Evolutionary conservation across 1,139 yeast species (phyloP).

Genomic region (Kurtzmaniella quercitrusa): DNA sequence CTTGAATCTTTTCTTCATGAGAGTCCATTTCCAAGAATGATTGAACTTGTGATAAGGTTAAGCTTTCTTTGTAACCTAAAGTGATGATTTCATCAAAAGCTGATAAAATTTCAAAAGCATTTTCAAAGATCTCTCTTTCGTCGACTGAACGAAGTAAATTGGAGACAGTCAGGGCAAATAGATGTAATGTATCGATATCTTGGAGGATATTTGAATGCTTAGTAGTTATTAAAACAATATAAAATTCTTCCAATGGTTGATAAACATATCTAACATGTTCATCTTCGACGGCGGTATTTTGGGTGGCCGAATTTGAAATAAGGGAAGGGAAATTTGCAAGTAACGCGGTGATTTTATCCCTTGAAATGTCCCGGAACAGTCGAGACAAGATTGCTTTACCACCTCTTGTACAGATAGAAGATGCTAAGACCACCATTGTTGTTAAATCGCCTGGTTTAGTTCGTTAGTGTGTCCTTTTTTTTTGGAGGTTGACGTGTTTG

Average conservation of each 20-base stretch:
- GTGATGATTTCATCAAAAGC: constrained; percentile 94
- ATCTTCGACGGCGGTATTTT: constrained; percentile 94
- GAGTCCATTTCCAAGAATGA: constrained; percentile 96
- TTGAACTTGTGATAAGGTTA: constrained; percentile 76
- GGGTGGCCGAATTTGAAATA: constrained; percentile 66
- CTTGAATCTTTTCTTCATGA: constrained; percentile 97
- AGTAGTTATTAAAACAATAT: constrained; percentile 87
- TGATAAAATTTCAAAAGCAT: constrained; percentile 82
- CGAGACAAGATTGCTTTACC: constrained; percentile 93
- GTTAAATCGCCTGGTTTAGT: background rate
- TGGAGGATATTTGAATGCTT: constrained; percentile 89
- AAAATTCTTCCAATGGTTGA: constrained; percentile 93
- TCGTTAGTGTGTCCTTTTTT: background rate
- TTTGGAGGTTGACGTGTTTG: constrained; percentile 3
- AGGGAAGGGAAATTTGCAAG: constrained; percentile 84
- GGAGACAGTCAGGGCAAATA: constrained; percentile 79
- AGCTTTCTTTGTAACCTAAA: constrained; percentile 86
- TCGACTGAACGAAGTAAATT: constrained; percentile 69
- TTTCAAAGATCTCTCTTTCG: constrained; percentile 78
- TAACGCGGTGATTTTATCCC: constrained; percentile 82
- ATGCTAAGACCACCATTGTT: constrained; percentile 64
- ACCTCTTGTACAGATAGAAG: constrained; percentile 90
- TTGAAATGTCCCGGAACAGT: constrained; percentile 82
- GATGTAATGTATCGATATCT: constrained; percentile 87
- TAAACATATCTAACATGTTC: constrained; percentile 90